Conservation (phyloP, 2,329 filamentous ascomycete species). For the Colletotrichum aenigma region DNA sequence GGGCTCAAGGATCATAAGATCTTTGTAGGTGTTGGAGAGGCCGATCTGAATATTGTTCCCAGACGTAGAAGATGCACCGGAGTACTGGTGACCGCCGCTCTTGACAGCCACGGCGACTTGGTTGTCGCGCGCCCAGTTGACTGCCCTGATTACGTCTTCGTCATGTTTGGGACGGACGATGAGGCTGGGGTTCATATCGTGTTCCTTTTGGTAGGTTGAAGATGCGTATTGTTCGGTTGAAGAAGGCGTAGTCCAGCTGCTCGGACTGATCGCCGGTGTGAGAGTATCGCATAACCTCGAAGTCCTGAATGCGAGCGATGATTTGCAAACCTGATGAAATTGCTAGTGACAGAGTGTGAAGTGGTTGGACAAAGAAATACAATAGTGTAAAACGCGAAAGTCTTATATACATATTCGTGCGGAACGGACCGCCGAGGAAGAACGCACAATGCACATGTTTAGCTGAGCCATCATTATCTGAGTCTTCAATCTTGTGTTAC, state of each 20-base stretch:
- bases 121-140: conserved; percentile 44
- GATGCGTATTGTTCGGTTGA: conserved; percentile 46
- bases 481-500: background rate
- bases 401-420: background rate
- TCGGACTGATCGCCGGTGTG: background rate
- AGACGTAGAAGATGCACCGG: conserved; percentile 50
- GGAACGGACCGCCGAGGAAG: background rate
- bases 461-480: background rate
- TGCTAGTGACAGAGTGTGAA: rapidly evolving
- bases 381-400: background rate
- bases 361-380: rapidly evolving
- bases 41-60: conserved; percentile 51
- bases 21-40: conserved; percentile 42
- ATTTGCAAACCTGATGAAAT: background rate
- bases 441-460: rapidly evolving
- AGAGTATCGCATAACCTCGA: conserved; percentile 12
- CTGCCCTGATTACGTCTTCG: conserved; percentile 42
- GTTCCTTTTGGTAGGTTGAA: conserved; percentile 42
- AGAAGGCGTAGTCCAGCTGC: conserved; percentile 1
- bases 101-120: conserved; percentile 48
- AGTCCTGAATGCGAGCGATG: conserved; percentile 7
- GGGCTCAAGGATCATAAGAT: conserved; percentile 29
- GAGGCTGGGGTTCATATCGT: conserved; percentile 46
- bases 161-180: conserved; percentile 47
- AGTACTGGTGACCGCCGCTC: conserved; percentile 55